phyloP scores from a whole-genome alignment of 768 basidiomycete genomes.

The Xerocomus spinulosus region DNA sequence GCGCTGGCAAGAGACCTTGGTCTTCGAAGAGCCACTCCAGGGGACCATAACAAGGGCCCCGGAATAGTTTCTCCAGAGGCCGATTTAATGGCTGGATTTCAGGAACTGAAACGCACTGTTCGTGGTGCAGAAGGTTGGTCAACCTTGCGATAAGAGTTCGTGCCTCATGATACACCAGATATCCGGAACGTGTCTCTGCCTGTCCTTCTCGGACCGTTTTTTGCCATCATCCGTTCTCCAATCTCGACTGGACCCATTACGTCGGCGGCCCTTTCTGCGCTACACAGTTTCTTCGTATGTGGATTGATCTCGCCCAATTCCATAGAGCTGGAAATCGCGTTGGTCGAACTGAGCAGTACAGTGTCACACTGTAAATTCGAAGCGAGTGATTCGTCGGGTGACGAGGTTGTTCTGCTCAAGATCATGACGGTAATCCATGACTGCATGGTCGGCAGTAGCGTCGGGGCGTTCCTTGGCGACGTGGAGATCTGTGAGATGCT shows the following conservation, averaged over 20 bases:
- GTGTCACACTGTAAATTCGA: slow-evolving; percentile 98
- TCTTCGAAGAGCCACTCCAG: slow-evolving; percentile 56
- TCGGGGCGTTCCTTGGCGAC: slow-evolving; percentile 76
- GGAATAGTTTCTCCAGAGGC: slow-evolving; percentile 63
- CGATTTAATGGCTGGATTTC: slow-evolving; percentile 86
- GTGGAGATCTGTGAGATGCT: slow-evolving; percentile 97
- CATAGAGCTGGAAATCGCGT: slow-evolving; percentile 54
- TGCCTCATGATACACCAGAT: slow-evolving; percentile 43
- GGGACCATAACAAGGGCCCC: slow-evolving; percentile 37
- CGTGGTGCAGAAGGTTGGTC: slow-evolving; percentile 61
- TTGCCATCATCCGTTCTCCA: slow-evolving; percentile 88
- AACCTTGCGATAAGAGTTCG: slow-evolving; percentile 4
- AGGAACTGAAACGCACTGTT: slow-evolving; percentile 73
- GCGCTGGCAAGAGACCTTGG: slow-evolving; percentile 72
- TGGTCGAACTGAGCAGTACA: slow-evolving; percentile 81
- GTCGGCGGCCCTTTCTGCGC: slow-evolving; percentile 82
- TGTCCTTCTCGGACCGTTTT: slow-evolving; percentile 78
- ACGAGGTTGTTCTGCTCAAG: slow-evolving; percentile 91
- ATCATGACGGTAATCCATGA: slow-evolving; percentile 88
- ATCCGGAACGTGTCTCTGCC: slow-evolving; percentile 53
- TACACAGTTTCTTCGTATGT: slow-evolving; percentile 85
- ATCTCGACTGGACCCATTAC: slow-evolving; percentile 97
- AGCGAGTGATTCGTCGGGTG: slow-evolving; percentile 93
- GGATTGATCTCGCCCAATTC: slow-evolving; percentile 62
- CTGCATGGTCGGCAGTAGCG: slow-evolving; percentile 60